Conservation (phyloP, 1,139 yeast species). For the Saccharomyces hybrid region DNA sequence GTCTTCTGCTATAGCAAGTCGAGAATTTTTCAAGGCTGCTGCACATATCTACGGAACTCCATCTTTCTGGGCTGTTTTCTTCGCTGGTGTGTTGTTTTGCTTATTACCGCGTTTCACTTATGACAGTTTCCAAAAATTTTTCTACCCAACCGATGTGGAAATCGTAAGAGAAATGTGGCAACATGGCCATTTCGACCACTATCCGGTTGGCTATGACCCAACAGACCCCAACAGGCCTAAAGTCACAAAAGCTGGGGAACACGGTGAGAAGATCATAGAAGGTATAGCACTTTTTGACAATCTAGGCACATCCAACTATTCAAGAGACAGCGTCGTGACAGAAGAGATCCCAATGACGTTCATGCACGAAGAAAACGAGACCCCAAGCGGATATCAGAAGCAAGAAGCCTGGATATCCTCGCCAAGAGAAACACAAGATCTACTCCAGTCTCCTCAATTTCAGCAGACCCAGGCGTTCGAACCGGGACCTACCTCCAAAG, state of each 20-base stretch:
- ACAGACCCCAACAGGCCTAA: slow-evolving; percentile 45
- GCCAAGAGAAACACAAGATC: slow-evolving; percentile 19
- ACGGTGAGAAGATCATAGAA: slow-evolving; percentile 13
- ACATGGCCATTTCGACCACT: slow-evolving; percentile 52
- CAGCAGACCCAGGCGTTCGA: not conserved
- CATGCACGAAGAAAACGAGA: slow-evolving; percentile 18
- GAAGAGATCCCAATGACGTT: slow-evolving; percentile 31
- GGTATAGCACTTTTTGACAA: slow-evolving; percentile 13
- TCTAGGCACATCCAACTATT: slow-evolving; percentile 13
- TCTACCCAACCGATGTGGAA: slow-evolving; percentile 73
- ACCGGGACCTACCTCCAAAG: slow-evolving; percentile 1
- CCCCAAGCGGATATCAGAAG: slow-evolving; percentile 13
- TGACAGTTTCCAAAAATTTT: slow-evolving; percentile 56
- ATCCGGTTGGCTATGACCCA: slow-evolving; percentile 56
- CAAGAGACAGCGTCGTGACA: slow-evolving; percentile 24
- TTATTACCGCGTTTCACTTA: slow-evolving; percentile 68
- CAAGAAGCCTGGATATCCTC: slow-evolving; percentile 5
- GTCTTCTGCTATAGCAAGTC: slow-evolving; percentile 54
- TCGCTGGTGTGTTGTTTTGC: slow-evolving; percentile 65
- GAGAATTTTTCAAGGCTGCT: slow-evolving; percentile 72
- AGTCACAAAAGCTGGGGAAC: slow-evolving; percentile 17
- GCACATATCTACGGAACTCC: slow-evolving; percentile 64
- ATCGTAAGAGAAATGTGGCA: slow-evolving; percentile 70
- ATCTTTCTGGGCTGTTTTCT: slow-evolving; percentile 74
- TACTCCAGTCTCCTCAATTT: slow-evolving; percentile 18